Evolutionary conservation across 192 early-diverging fungal genomes (phyloP), one percentile per base, ranked within the genome.

Genomic region (Blastocladiella britannica): DNA sequence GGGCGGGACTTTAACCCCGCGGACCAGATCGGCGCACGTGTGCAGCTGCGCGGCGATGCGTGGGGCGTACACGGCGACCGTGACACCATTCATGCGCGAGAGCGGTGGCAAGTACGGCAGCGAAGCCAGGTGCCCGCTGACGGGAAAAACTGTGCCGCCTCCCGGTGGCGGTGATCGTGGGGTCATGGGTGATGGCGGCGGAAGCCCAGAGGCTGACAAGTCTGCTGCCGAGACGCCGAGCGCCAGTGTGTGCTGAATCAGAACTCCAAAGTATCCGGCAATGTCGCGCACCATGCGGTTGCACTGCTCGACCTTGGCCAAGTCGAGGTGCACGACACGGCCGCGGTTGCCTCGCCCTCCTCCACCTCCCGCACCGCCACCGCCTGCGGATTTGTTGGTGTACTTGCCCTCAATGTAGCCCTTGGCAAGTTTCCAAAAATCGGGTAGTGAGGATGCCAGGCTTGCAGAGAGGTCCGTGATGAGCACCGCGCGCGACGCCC

Each of bases 401-500:
- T 88, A 83, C 60, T 83, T 81, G 29, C 89, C 85, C 56, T 93
- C 93, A 63, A 86, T 84, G 61, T 78, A 97, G 4, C 87, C 77
- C 55, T 80, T 79, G 53, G 87, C 84, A 2, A 93, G 65, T 66
- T 86, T 82, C 88, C 93, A 93, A 72, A 97, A 97, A 58, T 89
- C 87, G 4, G 89, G 90, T 54, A 97, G 59, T 28, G 76, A 75
- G 29, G 79, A 73, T 24, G 76, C 59, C 18, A 97, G 65, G 8
- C 85, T 68, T 52, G 82, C 75, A n/a, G 88, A 91, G 5, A 90
- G 68, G 8, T 72, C 71, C 63, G 86, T 82, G 28, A 91, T 81
- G 24, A 86, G 65, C 0, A 72, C 70, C 8, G 77, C 61, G 8
- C 75, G 83, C 1, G 82, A 76, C 53, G 80, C 75, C 84, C 89